Evolutionary conservation across 2,329 filamentous ascomycete species (phyloP).

Genomic region (Graphilbum ipis-grandicollis): DNA sequence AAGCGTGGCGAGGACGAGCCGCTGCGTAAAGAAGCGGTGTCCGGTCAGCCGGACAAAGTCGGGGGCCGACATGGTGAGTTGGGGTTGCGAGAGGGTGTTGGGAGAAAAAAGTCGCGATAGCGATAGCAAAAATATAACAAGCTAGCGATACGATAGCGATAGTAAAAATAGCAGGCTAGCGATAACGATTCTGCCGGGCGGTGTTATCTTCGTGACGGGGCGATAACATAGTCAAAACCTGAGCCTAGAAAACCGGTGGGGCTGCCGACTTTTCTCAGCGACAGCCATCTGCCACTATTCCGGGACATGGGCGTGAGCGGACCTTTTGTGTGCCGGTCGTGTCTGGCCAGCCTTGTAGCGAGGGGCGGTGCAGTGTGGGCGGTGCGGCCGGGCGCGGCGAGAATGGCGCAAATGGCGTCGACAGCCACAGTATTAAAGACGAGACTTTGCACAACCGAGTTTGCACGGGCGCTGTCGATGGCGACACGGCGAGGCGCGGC

Average conservation of each 20-base stretch:
- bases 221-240: too few relatives aligned
- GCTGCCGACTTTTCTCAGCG: too few relatives aligned
- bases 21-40: slow-evolving; percentile 66
- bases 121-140: background rate
- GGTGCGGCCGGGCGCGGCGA: slow-evolving; percentile 2
- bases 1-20: slow-evolving; percentile 77
- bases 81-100: background rate
- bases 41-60: slow-evolving; percentile 49
- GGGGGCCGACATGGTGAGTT: slow-evolving; percentile 3
- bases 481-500: too few relatives aligned
- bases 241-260: too few relatives aligned
- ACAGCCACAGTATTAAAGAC: too few relatives aligned
- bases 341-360: slow-evolving; percentile 8
- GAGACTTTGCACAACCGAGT: too few relatives aligned
- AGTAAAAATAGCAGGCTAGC: background rate
- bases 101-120: background rate
- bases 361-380: too few relatives aligned
- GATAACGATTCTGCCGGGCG: background rate
- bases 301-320: slow-evolving; percentile 6
- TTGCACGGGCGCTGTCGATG: too few relatives aligned
- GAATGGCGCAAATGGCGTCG: too few relatives aligned
- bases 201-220: too few relatives aligned
- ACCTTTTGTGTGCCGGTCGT: slow-evolving; percentile 10
- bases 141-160: background rate
- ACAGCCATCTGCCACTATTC: background rate